Evolutionary conservation across 2,329 filamentous ascomycete genomes (phyloP).

Genomic region (Neopestalotiopsis clavispora): DNA sequence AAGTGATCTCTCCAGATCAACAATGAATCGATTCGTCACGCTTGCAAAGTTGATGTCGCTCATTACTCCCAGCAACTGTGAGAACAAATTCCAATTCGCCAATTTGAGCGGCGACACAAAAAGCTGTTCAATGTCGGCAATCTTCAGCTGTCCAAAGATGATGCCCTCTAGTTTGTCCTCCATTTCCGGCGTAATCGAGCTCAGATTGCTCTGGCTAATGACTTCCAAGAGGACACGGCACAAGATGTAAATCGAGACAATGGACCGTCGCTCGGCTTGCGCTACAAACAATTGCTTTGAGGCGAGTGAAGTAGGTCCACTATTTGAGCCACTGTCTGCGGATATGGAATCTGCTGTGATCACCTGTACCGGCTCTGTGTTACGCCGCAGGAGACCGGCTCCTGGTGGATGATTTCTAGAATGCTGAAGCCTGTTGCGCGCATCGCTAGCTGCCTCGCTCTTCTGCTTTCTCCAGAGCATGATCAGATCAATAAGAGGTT

Average conservation of each 20-base stretch:
- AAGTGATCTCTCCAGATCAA: constrained; percentile 79
- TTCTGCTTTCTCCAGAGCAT: constrained; percentile 99
- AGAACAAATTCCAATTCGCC: constrained; percentile 95
- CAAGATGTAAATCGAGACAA: constrained; percentile 93
- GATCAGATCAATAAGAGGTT: constrained; percentile 92
- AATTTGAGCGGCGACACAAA: constrained; percentile 80
- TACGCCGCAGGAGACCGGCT: constrained; percentile 67
- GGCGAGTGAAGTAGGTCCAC: constrained; percentile 43
- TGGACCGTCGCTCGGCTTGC: constrained; percentile 86
- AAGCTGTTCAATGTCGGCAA: constrained; percentile 82
- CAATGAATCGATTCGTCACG: constrained; percentile 81
- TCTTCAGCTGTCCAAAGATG: constrained; percentile 94
- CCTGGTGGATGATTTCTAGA: constrained; percentile 44
- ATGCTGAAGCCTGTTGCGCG: constrained; percentile 63
- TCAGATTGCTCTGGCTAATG: constrained; percentile 84
- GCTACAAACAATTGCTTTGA: constrained; percentile 73
- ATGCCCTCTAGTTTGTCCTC: constrained; percentile 93
- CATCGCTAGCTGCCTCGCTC: constrained; percentile 82
- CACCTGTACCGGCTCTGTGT: constrained; percentile 72
- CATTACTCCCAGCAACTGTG: constrained; percentile 93
- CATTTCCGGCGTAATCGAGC: constrained; percentile 86
- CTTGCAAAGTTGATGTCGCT: constrained; percentile 88
- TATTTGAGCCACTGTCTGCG: constrained; percentile 36
- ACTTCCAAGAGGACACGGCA: constrained; percentile 94
- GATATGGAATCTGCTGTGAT: constrained; percentile 35